Evolutionary conservation across 805 yeast species (phyloP), one percentile per base, ranked within the genome.

Genomic region (Monosporozyma servazzii): DNA sequence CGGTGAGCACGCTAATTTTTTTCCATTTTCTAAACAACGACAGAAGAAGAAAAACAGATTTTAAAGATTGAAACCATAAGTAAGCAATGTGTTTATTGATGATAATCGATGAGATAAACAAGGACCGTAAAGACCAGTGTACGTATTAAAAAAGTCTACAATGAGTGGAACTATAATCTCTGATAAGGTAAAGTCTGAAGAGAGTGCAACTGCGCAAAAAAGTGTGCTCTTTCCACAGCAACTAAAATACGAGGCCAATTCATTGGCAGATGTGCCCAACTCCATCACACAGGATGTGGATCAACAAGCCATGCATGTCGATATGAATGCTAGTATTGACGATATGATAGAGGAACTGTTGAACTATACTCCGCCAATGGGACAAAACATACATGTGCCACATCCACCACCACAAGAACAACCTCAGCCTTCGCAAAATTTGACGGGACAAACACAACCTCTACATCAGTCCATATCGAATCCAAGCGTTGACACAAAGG

Each of bases 301-400:
- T 5, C 37, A 33, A 33, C n/a, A 13, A 33, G 13, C 27, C 7
- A 7, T 33, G 18, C 37, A 17, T 39, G n/a, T 11, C 13, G 46
- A 43, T n/a, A 1, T 43, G 21, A 29, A 27, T 27, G 36, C 33
- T 21, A 43, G 23, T 15, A 29, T 43, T 15, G 27, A 11, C 20
- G 33, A 27, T 43, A 43, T 43, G 46, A 27, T 43, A 43, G 46
- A 27, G 25, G 46, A 43, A n/a, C 27, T 43, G 15, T 58, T 40
- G 51, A 50, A 13, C 60, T 60, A 46, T 21, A 41, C 21, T 27
- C 44, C 44, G 3, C 23, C 23, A 18, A 8, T 18, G 23, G 17
- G 17, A 5, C 18, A 33, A 15, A 11, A 13, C 15, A 33, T 15
- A 13, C 13, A 33, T 33, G 8, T 7, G 6, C n/a, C 37, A 15